Evolutionary conservation across 345 rosid genomes (phyloP).

Genomic region (Viola odorata): DNA sequence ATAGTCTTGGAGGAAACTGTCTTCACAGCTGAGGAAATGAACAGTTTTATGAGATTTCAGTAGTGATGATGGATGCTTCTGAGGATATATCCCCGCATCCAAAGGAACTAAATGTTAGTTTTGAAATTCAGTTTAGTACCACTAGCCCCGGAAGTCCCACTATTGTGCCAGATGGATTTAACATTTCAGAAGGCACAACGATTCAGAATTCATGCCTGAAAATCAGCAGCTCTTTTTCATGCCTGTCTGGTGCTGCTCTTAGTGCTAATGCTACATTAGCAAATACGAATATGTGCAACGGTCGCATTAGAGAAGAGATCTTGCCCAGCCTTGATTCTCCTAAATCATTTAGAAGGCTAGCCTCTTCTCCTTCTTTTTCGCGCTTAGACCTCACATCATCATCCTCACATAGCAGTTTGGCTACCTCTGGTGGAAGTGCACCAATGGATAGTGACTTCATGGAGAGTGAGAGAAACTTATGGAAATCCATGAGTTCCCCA

Average conservation of each 20-base stretch:
- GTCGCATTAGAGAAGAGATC: conserved; percentile 6
- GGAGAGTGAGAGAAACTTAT: background rate
- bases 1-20: background rate
- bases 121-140: background rate
- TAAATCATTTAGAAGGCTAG: background rate
- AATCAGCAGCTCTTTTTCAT: conserved; percentile 1
- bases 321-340: conserved; percentile 7
- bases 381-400: conserved; percentile 3
- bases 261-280: conserved; percentile 4
- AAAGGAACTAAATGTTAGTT: conserved; percentile 1
- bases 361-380: conserved; percentile 4
- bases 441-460: background rate
- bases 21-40: background rate
- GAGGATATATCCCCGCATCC: background rate
- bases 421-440: background rate
- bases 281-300: conserved; percentile 4
- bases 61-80: background rate
- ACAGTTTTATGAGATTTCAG: background rate
- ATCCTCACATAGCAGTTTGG: conserved; percentile 2
- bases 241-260: conserved; percentile 6
- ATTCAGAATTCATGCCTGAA: background rate
- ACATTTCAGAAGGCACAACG: background rate
- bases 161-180: background rate
- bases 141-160: background rate
- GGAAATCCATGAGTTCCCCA: conserved; percentile 2